Percentiles rank a stretch among this genome's conserved stretches.
phyloP scores from a whole-genome alignment of 345 rosid genomes.

The Salix brachista region DNA sequence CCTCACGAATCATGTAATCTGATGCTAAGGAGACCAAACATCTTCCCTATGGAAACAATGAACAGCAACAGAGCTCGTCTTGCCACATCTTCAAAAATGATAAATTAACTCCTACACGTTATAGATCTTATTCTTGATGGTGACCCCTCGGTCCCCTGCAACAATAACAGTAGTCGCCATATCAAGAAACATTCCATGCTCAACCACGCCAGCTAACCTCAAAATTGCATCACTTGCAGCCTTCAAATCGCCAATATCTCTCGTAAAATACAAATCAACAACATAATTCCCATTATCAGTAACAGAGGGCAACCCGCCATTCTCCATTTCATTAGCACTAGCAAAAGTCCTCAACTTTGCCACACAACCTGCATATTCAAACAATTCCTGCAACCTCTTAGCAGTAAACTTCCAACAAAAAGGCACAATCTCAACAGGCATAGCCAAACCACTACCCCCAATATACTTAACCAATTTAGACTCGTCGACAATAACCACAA shows the following conservation, averaged over 20 bases:
- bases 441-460: constrained; percentile 71
- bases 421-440: constrained; percentile 80
- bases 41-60: not conserved
- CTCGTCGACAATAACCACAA: constrained; percentile 71
- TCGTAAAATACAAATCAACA: constrained; percentile 63
- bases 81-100: not conserved
- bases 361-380: constrained; percentile 55
- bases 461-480: constrained; percentile 54
- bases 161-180: constrained; percentile 89
- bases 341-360: constrained; percentile 42
- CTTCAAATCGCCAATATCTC: constrained; percentile 70
- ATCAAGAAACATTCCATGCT: constrained; percentile 90
- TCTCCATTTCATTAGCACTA: constrained; percentile 13
- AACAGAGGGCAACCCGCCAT: constrained; percentile 45
- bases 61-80: not conserved
- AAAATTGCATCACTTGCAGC: constrained; percentile 66
- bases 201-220: constrained; percentile 77
- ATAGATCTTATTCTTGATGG: constrained; percentile 46
- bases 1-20: not conserved
- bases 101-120: not conserved
- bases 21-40: not conserved
- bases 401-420: constrained; percentile 75
- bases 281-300: constrained; percentile 83
- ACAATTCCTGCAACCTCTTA: constrained; percentile 42
- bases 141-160: constrained; percentile 75